These are phyloP conservation scores for Elsinoe perseae DNA, from an alignment of 2,329 filamentous ascomycete genomes.

Conservation along the genomic window DNA sequence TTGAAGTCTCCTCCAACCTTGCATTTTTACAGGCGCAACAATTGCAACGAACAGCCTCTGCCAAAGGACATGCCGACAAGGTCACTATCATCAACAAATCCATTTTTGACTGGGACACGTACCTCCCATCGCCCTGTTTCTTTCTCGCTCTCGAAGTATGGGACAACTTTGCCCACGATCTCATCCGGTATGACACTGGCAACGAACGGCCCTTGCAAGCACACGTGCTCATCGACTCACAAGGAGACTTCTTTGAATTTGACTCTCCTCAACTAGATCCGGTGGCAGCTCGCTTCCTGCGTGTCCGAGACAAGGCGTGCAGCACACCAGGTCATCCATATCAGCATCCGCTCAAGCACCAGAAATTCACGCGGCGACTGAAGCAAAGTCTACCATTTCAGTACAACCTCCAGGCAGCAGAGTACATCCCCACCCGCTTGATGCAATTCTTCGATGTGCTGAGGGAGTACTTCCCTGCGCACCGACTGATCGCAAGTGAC, in stretches of 20 bases:
- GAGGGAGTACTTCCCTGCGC: constrained; percentile 78
- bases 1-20: constrained; percentile 82
- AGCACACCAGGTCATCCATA: constrained; percentile 45
- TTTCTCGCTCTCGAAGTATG: constrained; percentile 98
- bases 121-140: constrained; percentile 89
- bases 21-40: constrained; percentile 69
- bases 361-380: constrained; percentile 50
- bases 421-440: constrained; percentile 88
- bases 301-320: constrained; percentile 69
- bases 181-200: constrained; percentile 76
- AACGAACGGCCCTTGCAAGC: constrained; percentile 82
- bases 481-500: constrained; percentile 81
- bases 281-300: constrained; percentile 71
- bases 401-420: constrained; percentile 42
- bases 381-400: constrained; percentile 57
- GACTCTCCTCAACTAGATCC: constrained; percentile 77
- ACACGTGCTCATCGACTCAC: constrained; percentile 72
- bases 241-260: constrained; percentile 92
- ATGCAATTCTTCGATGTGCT: constrained; percentile 97
- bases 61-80: constrained; percentile 69
- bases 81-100: constrained; percentile 93
- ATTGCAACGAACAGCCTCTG: constrained; percentile 57
- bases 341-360: background rate
- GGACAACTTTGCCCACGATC: constrained; percentile 96
- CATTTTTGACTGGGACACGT: constrained; percentile 86